These are phyloP conservation scores for Nannochloropsis oceanica DNA, from an alignment of 108 stramenopile species.

Conservation along the genomic window DNA sequence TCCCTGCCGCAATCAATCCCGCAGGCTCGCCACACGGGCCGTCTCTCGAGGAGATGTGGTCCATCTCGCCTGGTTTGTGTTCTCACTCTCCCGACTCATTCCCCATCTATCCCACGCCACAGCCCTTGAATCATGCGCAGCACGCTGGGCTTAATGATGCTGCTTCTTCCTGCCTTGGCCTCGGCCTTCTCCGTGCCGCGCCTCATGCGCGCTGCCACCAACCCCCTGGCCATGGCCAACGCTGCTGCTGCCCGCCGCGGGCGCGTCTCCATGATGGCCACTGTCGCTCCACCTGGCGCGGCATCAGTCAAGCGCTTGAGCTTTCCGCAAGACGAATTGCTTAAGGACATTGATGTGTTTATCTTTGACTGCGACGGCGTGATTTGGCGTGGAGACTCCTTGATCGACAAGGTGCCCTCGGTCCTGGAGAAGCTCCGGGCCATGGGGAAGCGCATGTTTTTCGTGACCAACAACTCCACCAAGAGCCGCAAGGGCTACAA, in stretches of 20 bases:
- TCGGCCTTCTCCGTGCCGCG: not conserved
- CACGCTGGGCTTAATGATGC: not conserved
- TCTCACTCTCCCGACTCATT: not conserved
- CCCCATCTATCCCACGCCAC: not conserved
- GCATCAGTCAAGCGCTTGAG: not conserved
- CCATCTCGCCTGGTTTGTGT: no score
- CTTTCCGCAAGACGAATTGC: slow-evolving; percentile 23
- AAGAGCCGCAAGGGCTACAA: slow-evolving; percentile 71
- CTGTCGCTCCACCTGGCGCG: not conserved
- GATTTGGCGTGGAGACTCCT: slow-evolving; percentile 87
- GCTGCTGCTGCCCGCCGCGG: not conserved
- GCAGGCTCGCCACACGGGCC: no score
- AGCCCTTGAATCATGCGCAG: not conserved
- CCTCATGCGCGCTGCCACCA: not conserved
- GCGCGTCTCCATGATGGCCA: not conserved
- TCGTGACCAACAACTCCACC: slow-evolving; percentile 95
- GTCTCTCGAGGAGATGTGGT: no score
- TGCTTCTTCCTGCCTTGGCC: not conserved
- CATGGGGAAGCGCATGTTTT: slow-evolving; percentile 82
- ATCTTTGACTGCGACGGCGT: slow-evolving; percentile 99
- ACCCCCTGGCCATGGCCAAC: not conserved
- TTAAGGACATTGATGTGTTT: slow-evolving; percentile 74
- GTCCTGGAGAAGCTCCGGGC: slow-evolving; percentile 45
- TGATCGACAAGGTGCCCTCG: slow-evolving; percentile 71
- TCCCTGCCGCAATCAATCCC: no score